These are phyloP conservation scores for Alternaria sp. DNA, from an alignment of 2,329 filamentous ascomycete species.

Conservation along the genomic window DNA sequence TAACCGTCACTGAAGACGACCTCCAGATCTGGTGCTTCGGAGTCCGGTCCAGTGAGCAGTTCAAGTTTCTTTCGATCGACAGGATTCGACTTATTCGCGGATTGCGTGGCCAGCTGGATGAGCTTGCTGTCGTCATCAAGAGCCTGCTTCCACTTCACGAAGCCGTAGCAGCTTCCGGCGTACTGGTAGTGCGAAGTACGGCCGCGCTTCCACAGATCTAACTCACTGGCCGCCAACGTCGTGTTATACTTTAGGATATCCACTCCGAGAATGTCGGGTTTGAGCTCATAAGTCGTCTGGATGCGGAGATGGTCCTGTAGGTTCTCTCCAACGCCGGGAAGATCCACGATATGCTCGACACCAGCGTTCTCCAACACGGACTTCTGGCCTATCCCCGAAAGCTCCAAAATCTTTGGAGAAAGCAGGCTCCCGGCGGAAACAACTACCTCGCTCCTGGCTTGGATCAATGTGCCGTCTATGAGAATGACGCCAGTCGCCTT, in stretches of 20 bases:
- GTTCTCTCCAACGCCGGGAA: conserved; percentile 32
- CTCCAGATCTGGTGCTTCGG: conserved; percentile 49
- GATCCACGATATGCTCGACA: conserved; percentile 18
- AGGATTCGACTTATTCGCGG: conserved; percentile 17
- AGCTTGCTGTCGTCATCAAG: conserved; percentile 29
- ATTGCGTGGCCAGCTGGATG: conserved; percentile 13
- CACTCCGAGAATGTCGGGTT: conserved; percentile 20
- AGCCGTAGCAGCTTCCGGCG: conserved; percentile 48
- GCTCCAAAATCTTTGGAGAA: conserved; percentile 26
- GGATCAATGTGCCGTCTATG: conserved; percentile 27
- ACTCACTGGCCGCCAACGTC: conserved; percentile 46
- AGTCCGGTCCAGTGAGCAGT: conserved; percentile 39
- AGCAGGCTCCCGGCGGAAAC: conserved; percentile 27
- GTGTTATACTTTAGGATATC: conserved; percentile 28
- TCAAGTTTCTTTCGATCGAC: conserved; percentile 30
- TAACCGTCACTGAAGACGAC: conserved; percentile 54
- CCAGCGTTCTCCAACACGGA: conserved; percentile 13
- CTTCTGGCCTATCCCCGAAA: conserved; percentile 29
- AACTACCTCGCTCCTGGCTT: conserved; percentile 36
- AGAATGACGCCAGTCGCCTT: conserved; percentile 37
- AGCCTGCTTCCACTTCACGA: conserved; percentile 52
- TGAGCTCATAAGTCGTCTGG: conserved; percentile 24
- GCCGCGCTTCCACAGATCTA: conserved; percentile 43
- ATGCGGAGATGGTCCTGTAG: conserved; percentile 31
- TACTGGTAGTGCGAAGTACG: conserved; percentile 49